phyloP scores from a whole-genome alignment of 2,329 filamentous ascomycete genomes.

The Dothiorella sarmentorum region DNA sequence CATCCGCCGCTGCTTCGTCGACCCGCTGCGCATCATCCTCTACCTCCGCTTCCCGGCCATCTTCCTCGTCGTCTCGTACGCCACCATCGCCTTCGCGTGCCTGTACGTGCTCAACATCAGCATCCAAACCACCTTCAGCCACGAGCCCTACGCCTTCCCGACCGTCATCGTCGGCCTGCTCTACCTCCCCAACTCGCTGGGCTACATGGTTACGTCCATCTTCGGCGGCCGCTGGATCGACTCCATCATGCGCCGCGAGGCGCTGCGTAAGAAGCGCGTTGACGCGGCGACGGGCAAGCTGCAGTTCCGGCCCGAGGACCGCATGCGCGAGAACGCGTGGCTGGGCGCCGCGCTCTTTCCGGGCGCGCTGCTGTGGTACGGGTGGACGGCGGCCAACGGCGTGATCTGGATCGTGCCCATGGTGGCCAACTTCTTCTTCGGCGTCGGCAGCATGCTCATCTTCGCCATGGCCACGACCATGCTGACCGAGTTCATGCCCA shows the following conservation, averaged over 20 bases:
- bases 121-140: conserved; percentile 35
- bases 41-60: conserved; percentile 40
- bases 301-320: conserved; percentile 35
- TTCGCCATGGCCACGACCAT: conserved; percentile 38
- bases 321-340: conserved; percentile 43
- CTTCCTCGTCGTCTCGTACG: conserved; percentile 38
- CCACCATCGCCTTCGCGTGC: conserved; percentile 38
- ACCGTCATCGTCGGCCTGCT: conserved; percentile 38
- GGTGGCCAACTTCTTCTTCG: conserved; percentile 42
- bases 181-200: conserved; percentile 37
- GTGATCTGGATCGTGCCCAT: conserved; percentile 35
- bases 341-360: conserved; percentile 36
- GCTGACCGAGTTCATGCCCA: conserved; percentile 41
- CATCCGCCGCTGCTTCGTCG: conserved; percentile 37
- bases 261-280: conserved; percentile 34
- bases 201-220: conserved; percentile 34
- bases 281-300: conserved; percentile 34
- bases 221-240: conserved; percentile 41
- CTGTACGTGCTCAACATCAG: conserved; percentile 41
- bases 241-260: conserved; percentile 40
- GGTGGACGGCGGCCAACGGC: conserved; percentile 34
- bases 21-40: conserved; percentile 37
- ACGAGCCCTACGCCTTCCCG: conserved; percentile 33
- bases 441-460: conserved; percentile 38
- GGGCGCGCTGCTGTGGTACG: conserved; percentile 36